Evolutionary conservation across 345 rosid genomes (phyloP).

Genomic region (Arabis alpina): DNA sequence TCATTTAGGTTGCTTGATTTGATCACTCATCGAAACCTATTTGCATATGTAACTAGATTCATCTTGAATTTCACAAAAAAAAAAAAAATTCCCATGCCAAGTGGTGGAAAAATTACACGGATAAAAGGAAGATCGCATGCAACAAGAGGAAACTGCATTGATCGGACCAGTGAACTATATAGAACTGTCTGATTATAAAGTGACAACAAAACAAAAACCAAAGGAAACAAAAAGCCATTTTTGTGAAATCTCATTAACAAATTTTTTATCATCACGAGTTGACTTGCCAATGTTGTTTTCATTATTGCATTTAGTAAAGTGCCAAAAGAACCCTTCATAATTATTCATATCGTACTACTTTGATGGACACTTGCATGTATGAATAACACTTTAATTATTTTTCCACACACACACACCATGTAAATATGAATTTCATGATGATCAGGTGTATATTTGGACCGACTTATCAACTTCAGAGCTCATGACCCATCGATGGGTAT

Average conservation of each 20-base stretch:
- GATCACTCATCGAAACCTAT: constrained; percentile 34
- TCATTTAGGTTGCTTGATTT: constrained; percentile 29
- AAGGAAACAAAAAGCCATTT: constrained; percentile 20
- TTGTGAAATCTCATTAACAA: constrained; percentile 26
- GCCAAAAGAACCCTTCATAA: constrained; percentile 39
- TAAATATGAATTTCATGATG: constrained; percentile 23
- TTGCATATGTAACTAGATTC: constrained; percentile 18
- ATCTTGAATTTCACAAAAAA: constrained; percentile 20
- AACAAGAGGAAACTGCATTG: constrained; percentile 30
- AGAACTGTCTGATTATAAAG: constrained; percentile 37
- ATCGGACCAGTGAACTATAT: constrained; percentile 42
- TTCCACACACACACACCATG: neutral
- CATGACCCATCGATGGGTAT: constrained; percentile 38
- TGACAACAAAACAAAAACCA: constrained; percentile 33
- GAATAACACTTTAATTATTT: constrained; percentile 3
- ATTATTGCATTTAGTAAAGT: constrained; percentile 46
- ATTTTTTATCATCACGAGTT: constrained; percentile 37
- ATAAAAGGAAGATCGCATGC: constrained; percentile 38
- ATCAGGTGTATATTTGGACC: constrained; percentile 38
- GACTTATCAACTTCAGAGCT: constrained; percentile 40
- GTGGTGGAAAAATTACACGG: constrained; percentile 32
- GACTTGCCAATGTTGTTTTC: constrained; percentile 45
- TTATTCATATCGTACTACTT: constrained; percentile 38
- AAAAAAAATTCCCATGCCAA: neutral
- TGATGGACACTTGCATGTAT: constrained; percentile 44